Percentiles rank a stretch among this genome's conserved stretches.
Evolutionary conservation across 2,329 filamentous ascomycete species (phyloP).

Genomic region (Tricladium varicosporioides): DNA sequence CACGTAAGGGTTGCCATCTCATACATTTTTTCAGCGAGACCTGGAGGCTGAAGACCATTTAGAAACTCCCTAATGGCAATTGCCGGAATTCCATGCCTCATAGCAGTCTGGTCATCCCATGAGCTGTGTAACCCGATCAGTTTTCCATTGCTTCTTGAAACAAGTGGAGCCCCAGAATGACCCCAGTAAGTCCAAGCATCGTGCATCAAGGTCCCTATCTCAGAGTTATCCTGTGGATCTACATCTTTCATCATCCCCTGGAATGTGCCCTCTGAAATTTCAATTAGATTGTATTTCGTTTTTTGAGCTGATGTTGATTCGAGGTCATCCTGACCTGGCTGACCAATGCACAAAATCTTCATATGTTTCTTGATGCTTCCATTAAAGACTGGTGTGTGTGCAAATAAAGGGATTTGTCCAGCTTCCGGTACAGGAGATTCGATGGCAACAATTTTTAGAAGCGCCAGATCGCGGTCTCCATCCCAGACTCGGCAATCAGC

Average conservation of each 20-base stretch:
- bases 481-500: slow-evolving; percentile 38
- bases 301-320: slow-evolving; percentile 40
- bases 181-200: slow-evolving; percentile 58
- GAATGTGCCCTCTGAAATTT: slow-evolving; percentile 44
- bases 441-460: slow-evolving; percentile 41
- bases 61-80: slow-evolving; percentile 45
- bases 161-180: slow-evolving; percentile 49
- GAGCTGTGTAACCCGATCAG: slow-evolving; percentile 52
- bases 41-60: slow-evolving; percentile 4
- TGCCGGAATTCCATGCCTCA: slow-evolving; percentile 47
- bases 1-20: not conserved
- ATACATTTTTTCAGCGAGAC: not conserved
- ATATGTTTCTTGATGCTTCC: not conserved
- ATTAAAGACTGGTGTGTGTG: not conserved
- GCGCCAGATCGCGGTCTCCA: slow-evolving; percentile 42
- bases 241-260: slow-evolving; percentile 38
- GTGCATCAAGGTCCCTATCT: slow-evolving; percentile 52
- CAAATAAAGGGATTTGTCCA: not conserved
- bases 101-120: slow-evolving; percentile 51
- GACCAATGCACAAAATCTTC: slow-evolving; percentile 37
- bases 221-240: slow-evolving; percentile 48
- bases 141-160: slow-evolving; percentile 38
- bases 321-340: slow-evolving; percentile 43
- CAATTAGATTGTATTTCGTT: slow-evolving; percentile 43
- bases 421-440: slow-evolving; percentile 15